These are phyloP conservation scores for Salix arbutifolia DNA, from an alignment of 345 rosid genomes.

Conservation along the genomic window DNA sequence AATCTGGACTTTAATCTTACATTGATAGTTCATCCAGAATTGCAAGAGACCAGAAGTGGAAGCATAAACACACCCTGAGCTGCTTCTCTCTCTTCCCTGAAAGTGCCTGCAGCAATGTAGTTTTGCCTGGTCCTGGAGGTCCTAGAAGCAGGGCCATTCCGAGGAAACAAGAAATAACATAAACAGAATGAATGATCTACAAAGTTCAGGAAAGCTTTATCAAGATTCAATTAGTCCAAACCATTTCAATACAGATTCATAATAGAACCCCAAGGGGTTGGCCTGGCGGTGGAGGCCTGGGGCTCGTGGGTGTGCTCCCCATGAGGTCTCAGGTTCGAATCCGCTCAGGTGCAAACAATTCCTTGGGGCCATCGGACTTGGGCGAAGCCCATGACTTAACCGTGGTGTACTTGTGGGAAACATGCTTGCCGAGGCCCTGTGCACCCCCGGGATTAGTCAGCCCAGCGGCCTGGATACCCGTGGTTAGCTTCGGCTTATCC, in stretches of 20 bases:
- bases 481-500: too few relatives aligned
- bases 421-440: too few relatives aligned
- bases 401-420: too few relatives aligned
- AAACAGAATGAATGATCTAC: neutral
- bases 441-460: too few relatives aligned
- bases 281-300: too few relatives aligned
- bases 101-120: slow-evolving; percentile 50
- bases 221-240: neutral
- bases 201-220: neutral
- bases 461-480: too few relatives aligned
- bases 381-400: too few relatives aligned
- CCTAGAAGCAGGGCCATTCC: slow-evolving; percentile 63
- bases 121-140: slow-evolving; percentile 62
- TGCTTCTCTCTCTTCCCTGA: slow-evolving; percentile 34
- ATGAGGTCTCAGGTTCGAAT: too few relatives aligned
- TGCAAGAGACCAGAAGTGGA: neutral
- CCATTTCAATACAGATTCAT: neutral
- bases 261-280: too few relatives aligned
- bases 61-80: slow-evolving; percentile 38
- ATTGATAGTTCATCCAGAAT: neutral
- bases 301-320: too few relatives aligned
- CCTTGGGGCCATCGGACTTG: too few relatives aligned
- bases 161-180: neutral
- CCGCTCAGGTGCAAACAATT: too few relatives aligned
- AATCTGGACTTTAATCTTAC: neutral